phyloP scores from a whole-genome alignment of 768 basidiomycete genomes.

The Leccinum barrowsii region DNA sequence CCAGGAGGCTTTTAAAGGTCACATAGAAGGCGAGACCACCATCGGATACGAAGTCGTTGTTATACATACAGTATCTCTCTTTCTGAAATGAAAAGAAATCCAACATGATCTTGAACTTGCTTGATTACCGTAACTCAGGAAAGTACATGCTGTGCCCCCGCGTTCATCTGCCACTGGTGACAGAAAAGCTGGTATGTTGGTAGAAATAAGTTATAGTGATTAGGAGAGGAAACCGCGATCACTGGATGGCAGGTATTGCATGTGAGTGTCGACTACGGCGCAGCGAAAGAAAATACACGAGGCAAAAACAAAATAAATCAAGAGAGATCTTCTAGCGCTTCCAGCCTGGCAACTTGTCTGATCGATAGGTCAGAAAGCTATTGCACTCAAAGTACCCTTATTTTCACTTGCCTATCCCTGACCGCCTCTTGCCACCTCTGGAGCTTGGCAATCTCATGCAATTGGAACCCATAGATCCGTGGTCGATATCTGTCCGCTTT shows the following conservation, averaged over 20 bases:
- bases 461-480: conserved; percentile 94
- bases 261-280: conserved; percentile 7
- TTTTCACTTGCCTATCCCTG: conserved; percentile 62
- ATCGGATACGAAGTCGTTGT: not conserved
- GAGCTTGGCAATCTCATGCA: conserved; percentile 89
- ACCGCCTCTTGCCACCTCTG: conserved; percentile 96
- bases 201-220: not conserved
- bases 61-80: not conserved
- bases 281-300: not conserved
- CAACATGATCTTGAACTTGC: not conserved
- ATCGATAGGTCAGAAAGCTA: conserved; percentile 5
- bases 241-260: not conserved
- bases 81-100: not conserved
- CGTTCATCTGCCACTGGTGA: not conserved
- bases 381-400: not conserved
- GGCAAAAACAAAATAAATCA: conserved; percentile 9
- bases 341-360: conserved; percentile 50
- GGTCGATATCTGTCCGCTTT: conserved; percentile 93
- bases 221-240: not conserved
- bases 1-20: not conserved
- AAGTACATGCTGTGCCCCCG: not conserved
- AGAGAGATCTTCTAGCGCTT: conserved; percentile 41
- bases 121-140: not conserved
- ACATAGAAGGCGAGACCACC: not conserved
- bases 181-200: not conserved